Percentiles rank a stretch among this genome's conserved stretches.
Conservation (phyloP, 768 basidiomycete species). For the Lyophyllum decastes region DNA sequence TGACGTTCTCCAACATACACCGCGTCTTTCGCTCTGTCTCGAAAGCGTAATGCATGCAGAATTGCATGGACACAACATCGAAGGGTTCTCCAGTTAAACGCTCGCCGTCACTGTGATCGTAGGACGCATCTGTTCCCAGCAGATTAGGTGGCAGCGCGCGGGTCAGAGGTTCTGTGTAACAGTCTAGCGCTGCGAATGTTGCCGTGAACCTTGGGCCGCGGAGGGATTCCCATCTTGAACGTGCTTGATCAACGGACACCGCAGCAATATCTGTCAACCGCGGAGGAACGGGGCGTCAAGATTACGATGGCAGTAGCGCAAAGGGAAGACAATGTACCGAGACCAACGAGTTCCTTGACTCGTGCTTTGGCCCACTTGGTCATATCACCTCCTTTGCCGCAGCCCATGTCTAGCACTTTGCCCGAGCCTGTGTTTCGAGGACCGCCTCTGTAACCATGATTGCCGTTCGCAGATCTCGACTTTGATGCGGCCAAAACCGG, state of each 20-base stretch:
- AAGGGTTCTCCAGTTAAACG: conserved; percentile 52
- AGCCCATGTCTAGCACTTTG: conserved; percentile 93
- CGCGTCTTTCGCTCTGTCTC: conserved; percentile 85
- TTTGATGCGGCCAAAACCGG: conserved; percentile 52
- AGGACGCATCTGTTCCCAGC: conserved; percentile 36
- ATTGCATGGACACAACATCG: conserved; percentile 98
- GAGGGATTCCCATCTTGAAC: conserved; percentile 60
- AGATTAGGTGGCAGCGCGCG: conserved; percentile 64
- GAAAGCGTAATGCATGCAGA: conserved; percentile 99
- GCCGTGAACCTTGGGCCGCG: conserved; percentile 68
- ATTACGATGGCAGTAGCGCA: conserved; percentile 7
- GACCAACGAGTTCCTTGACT: conserved; percentile 75
- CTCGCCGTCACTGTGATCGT: conserved; percentile 11
- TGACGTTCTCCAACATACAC: conserved; percentile 92
- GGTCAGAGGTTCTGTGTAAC: conserved; percentile 74
- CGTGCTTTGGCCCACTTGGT: conserved; percentile 92
- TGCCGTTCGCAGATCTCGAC: conserved; percentile 27
- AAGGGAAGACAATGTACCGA: conserved; percentile 52
- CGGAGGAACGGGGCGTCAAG: not conserved
- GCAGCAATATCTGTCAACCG: conserved; percentile 75
- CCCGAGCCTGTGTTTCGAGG: conserved; percentile 44
- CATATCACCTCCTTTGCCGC: conserved; percentile 98
- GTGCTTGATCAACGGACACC: conserved; percentile 89
- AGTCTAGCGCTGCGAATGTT: conserved; percentile 84
- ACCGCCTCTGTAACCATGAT: conserved; percentile 21